These are phyloP conservation scores for Colletotrichum tropicale DNA, from an alignment of 2,329 filamentous ascomycete species.

Conservation along the genomic window DNA sequence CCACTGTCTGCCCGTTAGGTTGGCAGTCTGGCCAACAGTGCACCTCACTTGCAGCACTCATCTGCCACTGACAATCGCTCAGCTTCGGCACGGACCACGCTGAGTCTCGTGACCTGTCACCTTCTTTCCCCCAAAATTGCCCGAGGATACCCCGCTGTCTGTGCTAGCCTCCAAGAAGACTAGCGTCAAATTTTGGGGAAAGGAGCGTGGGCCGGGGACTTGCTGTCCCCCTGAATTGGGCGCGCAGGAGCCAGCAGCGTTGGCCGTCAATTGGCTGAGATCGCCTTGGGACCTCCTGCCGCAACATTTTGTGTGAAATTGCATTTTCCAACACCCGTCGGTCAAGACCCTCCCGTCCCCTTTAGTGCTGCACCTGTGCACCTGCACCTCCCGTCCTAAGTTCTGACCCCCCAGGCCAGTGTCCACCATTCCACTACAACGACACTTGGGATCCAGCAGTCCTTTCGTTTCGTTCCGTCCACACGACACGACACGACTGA, in stretches of 20 bases:
- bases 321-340: conserved; percentile 31
- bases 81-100: conserved; percentile 11
- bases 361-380: conserved; percentile 7
- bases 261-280: conserved; percentile 23
- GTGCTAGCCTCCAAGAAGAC: background rate
- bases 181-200: conserved; percentile 16
- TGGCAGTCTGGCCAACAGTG: background rate
- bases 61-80: background rate
- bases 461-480: conserved; percentile 15
- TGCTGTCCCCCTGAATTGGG: conserved; percentile 25
- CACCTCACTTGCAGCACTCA: background rate
- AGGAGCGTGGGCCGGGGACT: conserved; percentile 19
- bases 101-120: conserved; percentile 20
- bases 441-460: conserved; percentile 19
- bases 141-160: conserved; percentile 12
- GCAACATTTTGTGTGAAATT: conserved; percentile 45
- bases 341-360: conserved; percentile 25
- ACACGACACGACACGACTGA: conserved; percentile 10
- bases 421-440: conserved; percentile 16
- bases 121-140: conserved; percentile 3
- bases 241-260: conserved; percentile 6
- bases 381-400: conserved; percentile 18
- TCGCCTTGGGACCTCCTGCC: conserved; percentile 24
- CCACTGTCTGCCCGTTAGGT: background rate
- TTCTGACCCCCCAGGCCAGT: background rate